Percentiles rank a stretch among this genome's conserved stretches.
These are phyloP conservation scores for Penicillium pulvis DNA, from an alignment of 495 filamentous ascomycete genomes.

Conservation along the genomic window DNA sequence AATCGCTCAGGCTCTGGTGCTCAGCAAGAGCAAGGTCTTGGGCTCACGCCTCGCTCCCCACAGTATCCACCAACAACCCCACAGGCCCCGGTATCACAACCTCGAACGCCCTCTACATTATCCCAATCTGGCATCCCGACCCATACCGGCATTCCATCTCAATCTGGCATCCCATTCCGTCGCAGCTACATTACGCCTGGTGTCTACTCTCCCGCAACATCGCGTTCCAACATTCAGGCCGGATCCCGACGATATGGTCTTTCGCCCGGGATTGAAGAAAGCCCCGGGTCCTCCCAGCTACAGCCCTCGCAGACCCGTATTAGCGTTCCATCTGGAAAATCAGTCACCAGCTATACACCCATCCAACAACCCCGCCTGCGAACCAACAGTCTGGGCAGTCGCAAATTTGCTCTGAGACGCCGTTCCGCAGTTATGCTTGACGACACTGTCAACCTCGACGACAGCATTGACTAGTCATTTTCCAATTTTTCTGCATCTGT, in stretches of 20 bases:
- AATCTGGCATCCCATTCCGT: constrained; percentile 42
- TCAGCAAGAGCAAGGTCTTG: constrained; percentile 27
- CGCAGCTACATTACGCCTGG: constrained; percentile 45
- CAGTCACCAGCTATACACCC: constrained; percentile 45
- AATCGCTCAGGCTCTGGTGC: constrained; percentile 28
- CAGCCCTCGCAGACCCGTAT: constrained; percentile 40
- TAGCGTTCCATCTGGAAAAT: constrained; percentile 40
- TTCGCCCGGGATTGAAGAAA: constrained; percentile 30
- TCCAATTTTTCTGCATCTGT: constrained; percentile 8
- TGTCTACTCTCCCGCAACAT: constrained; percentile 42
- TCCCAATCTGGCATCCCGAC: constrained; percentile 42
- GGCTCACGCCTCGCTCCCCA: constrained; percentile 24
- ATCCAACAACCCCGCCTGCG: constrained; percentile 43
- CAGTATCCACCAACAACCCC: constrained; percentile 26
- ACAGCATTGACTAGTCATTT: constrained; percentile 38
- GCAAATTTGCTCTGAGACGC: constrained; percentile 40
- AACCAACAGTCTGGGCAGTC: constrained; percentile 43
- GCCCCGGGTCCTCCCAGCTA: constrained; percentile 23
- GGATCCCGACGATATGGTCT: constrained; percentile 51
- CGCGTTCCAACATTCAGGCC: constrained; percentile 46
- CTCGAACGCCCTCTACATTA: constrained; percentile 42
- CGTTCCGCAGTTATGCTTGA: constrained; percentile 36
- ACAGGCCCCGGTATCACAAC: constrained; percentile 31
- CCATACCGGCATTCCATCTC: constrained; percentile 36
- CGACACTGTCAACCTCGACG: constrained; percentile 35